Evolutionary conservation across 805 yeast species (phyloP), one percentile per base, ranked within the genome.

Genomic region (Maudiozyma saulgeensis): DNA sequence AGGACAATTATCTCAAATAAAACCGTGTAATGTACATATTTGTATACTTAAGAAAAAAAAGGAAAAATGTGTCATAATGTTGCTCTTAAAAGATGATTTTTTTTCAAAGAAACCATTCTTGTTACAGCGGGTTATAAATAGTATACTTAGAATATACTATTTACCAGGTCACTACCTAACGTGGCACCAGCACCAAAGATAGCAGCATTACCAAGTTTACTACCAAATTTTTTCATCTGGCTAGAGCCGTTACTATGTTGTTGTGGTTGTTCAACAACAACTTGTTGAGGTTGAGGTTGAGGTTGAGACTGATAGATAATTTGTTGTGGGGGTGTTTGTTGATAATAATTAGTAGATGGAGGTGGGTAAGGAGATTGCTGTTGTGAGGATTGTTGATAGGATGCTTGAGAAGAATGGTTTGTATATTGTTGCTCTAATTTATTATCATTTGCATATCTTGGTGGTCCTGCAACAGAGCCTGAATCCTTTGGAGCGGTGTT

Each of bases 101-200:
- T 21, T 28, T 28, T 28, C 32, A 28, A 28, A 2, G 2, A 28
- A 9, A 21, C 6, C 32, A 9, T 28, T 28, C 32, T 28, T 28
- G 6, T 28, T 28, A 28, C 12, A 9, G 32, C 6, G 9, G 7
- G 32, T 28, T 8, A 28, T 28, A 9, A 11, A 8, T 28, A 21
- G 23, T 21, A 21, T 4, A 39, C 7, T 35, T 46, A 46, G 23
- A 46, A 46, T 6, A 46, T 46, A 35, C 49, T 46, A 23, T 46
- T 46, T 9, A 90, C 87, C 46, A 91, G 58, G 59, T 85, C 88
- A 43, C 87, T 76, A 61, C 98, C 98, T 48, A 90, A 73, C 1
- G 96, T 83, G 39, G 97, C 96, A 73, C 98, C 98, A 9, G 96
- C 96, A 68, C 97, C 97, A 56, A 88, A 91, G 45, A 90, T 79